Conservation (phyloP, 805 yeast genomes). For the Zygosaccharomyces rouxii region DNA sequence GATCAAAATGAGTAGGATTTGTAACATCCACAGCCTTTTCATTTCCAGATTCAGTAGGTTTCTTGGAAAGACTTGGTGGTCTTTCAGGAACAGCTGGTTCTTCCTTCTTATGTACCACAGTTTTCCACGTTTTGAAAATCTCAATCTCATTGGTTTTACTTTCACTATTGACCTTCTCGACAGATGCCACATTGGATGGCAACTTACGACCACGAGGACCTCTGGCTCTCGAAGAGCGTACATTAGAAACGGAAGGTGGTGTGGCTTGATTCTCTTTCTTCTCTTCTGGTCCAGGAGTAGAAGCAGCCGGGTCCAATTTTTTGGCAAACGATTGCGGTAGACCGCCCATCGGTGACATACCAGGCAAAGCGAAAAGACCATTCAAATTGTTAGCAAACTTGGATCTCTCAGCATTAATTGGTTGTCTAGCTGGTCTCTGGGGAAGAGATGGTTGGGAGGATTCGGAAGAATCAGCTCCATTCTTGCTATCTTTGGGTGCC, state of each 20-base stretch:
- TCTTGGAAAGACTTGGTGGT: not conserved
- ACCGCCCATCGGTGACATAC: slow-evolving; percentile 38
- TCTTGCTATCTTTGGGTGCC: slow-evolving; percentile 25
- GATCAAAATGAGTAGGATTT: not conserved
- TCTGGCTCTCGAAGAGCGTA: slow-evolving; percentile 43
- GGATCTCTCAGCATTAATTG: slow-evolving; percentile 23
- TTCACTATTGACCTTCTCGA: slow-evolving; percentile 27
- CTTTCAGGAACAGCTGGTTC: not conserved
- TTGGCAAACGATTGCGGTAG: slow-evolving; percentile 23
- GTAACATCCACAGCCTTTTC: not conserved
- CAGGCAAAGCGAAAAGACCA: slow-evolving; percentile 58
- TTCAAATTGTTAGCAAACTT: slow-evolving; percentile 56
- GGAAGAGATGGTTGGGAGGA: slow-evolving; percentile 9
- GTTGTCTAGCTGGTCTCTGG: slow-evolving; percentile 3
- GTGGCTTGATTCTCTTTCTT: not conserved
- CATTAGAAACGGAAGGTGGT: slow-evolving; percentile 3
- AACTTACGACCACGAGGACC: slow-evolving; percentile 74
- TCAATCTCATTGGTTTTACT: slow-evolving; percentile 19
- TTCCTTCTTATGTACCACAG: slow-evolving; percentile 6
- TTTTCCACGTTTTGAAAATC: slow-evolving; percentile 24
- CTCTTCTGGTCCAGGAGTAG: not conserved
- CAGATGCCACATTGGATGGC: slow-evolving; percentile 49
- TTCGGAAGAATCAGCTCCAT: slow-evolving; percentile 9
- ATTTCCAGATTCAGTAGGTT: not conserved
- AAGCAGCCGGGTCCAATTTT: slow-evolving; percentile 15